These are phyloP conservation scores for Paramecium sonneborni DNA, from an alignment of 73 alveolate species.

Conservation along the genomic window DNA sequence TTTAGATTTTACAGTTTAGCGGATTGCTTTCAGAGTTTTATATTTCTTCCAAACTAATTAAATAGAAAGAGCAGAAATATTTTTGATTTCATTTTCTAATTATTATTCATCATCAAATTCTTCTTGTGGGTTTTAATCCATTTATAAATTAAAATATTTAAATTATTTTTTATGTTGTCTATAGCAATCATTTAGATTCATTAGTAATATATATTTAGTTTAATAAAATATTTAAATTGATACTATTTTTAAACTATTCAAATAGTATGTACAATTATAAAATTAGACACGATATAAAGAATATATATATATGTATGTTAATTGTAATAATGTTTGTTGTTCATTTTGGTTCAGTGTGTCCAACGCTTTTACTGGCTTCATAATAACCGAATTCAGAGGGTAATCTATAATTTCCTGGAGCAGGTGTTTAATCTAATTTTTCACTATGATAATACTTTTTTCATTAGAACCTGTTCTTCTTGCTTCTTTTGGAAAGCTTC, in stretches of 20 bases:
- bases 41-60: background rate
- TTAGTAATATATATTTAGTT: too few relatives aligned
- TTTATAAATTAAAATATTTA: background rate
- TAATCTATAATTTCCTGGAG: conserved; percentile 83
- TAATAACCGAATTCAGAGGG: conserved; percentile 82
- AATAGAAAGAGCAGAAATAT: background rate
- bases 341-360: background rate
- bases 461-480: conserved; percentile 17
- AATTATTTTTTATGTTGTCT: background rate
- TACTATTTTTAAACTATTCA: too few relatives aligned
- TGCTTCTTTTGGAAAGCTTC: conserved; percentile 57
- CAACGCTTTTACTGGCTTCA: conserved; percentile 67
- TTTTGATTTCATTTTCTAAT: background rate
- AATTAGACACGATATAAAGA: too few relatives aligned
- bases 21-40: background rate
- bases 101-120: too few relatives aligned
- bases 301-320: background rate
- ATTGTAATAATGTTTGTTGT: background rate
- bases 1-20: background rate
- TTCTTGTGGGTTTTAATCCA: background rate
- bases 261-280: too few relatives aligned
- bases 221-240: too few relatives aligned
- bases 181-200: too few relatives aligned
- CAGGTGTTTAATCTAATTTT: conserved; percentile 70
- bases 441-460: background rate